These are phyloP conservation scores for Salix caprea DNA, from an alignment of 345 rosid genomes.

Conservation along the genomic window DNA sequence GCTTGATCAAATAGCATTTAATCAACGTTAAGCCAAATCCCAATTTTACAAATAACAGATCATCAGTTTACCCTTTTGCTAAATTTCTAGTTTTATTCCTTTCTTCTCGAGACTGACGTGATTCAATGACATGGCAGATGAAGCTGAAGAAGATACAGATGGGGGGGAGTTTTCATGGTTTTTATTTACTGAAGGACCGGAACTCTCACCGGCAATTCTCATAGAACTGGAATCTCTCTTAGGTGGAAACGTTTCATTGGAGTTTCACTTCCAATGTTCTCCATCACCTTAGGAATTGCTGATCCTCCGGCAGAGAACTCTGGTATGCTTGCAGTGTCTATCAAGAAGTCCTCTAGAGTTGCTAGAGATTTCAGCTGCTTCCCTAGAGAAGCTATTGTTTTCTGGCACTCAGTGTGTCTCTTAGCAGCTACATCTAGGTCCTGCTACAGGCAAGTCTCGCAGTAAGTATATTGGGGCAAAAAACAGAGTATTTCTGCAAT, in stretches of 20 bases:
- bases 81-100: conserved; percentile 80
- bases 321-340: conserved; percentile 60
- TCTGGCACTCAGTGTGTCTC: conserved; percentile 85
- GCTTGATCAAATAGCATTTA: conserved; percentile 35
- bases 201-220: conserved; percentile 21
- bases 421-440: conserved; percentile 75
- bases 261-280: conserved; percentile 58
- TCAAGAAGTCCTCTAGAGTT: conserved; percentile 86
- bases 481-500: background rate
- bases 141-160: conserved; percentile 37
- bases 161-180: conserved; percentile 33
- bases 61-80: conserved; percentile 9
- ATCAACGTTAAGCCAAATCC: conserved; percentile 17
- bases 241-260: conserved; percentile 40
- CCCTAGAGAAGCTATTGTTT: conserved; percentile 82
- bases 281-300: conserved; percentile 21
- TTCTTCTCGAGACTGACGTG: conserved; percentile 61
- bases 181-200: conserved; percentile 21
- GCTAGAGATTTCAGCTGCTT: conserved; percentile 87
- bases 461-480: background rate
- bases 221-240: conserved; percentile 36
- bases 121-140: conserved; percentile 40
- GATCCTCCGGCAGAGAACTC: conserved; percentile 34
- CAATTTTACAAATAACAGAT: conserved; percentile 5
- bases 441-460: conserved; percentile 32